A percentile compares a stretch with the other conserved stretches of the same genome.
Conservation (phyloP, 805 yeast genomes). For the Candida pseudoglaebosa region DNA sequence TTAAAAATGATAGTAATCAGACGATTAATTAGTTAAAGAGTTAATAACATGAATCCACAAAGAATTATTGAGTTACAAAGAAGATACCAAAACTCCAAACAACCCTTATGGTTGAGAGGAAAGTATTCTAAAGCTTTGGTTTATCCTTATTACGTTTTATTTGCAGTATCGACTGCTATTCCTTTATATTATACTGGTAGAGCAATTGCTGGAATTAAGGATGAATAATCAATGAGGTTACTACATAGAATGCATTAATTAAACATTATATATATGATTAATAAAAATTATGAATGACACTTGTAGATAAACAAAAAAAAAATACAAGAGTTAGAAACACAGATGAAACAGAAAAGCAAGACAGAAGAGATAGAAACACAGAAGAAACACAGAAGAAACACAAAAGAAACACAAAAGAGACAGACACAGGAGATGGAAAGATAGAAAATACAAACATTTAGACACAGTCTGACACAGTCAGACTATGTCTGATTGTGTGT, state of each 20-base stretch:
- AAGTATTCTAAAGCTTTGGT: slow-evolving; percentile 58
- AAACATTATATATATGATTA: slow-evolving; percentile 2
- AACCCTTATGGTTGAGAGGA: slow-evolving; percentile 45
- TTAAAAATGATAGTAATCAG: no score
- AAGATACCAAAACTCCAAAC: slow-evolving; percentile 39
- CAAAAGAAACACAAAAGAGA: no score
- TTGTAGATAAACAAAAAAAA: no score
- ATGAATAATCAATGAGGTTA: slow-evolving; percentile 11
- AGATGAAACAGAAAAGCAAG: no score
- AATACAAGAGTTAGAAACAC: neutral
- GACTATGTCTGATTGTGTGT: no score
- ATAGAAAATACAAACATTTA: no score
- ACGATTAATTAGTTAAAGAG: neutral
- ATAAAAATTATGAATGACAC: no score
- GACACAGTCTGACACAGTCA: no score
- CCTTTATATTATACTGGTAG: slow-evolving; percentile 70
- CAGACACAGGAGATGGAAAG: no score
- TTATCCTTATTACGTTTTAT: slow-evolving; percentile 75
- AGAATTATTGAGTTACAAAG: slow-evolving; percentile 44
- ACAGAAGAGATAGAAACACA: no score
- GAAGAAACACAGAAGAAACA: no score
- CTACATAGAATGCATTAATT: neutral
- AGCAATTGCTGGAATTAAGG: slow-evolving; percentile 69
- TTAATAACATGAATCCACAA: slow-evolving; percentile 39
- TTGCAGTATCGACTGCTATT: slow-evolving; percentile 60